These are phyloP conservation scores for Pseudogymnoascus sp. DNA, from an alignment of 2,329 filamentous ascomycete genomes.

Conservation along the genomic window DNA sequence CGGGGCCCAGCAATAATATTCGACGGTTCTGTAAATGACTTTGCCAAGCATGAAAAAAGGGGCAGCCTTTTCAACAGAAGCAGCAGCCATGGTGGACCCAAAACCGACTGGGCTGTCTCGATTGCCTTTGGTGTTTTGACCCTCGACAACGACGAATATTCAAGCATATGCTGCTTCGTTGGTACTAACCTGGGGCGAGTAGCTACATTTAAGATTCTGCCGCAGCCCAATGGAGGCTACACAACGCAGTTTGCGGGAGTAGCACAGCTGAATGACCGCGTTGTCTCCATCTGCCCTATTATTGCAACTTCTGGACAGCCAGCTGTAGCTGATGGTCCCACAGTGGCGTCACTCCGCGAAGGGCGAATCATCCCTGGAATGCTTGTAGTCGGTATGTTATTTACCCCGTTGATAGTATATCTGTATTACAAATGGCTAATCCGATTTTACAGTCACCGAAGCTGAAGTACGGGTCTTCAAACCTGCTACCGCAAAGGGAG, in stretches of 20 bases:
- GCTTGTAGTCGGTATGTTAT: constrained; percentile 58
- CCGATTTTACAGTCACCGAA: constrained; percentile 40
- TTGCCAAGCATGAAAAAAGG: constrained; percentile 68
- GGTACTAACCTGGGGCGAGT: constrained; percentile 80
- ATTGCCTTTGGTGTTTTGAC: constrained; percentile 93
- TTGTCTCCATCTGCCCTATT: constrained; percentile 74
- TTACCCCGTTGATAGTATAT: background rate
- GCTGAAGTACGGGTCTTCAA: constrained; percentile 79
- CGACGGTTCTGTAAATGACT: constrained; percentile 60
- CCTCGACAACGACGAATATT: constrained; percentile 87
- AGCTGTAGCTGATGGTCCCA: constrained; percentile 64
- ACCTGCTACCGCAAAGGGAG: constrained; percentile 78
- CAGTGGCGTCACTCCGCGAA: constrained; percentile 67
- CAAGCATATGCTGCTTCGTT: constrained; percentile 85
- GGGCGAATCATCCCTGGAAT: constrained; percentile 72
- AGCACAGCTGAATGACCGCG: constrained; percentile 53
- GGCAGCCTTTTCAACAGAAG: constrained; percentile 59
- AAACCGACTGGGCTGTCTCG: constrained; percentile 64
- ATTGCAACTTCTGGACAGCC: constrained; percentile 66
- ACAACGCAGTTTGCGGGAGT: constrained; percentile 63
- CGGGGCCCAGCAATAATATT: constrained; percentile 80
- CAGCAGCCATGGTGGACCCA: constrained; percentile 37
- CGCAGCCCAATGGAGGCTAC: constrained; percentile 60
- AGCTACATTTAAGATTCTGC: constrained; percentile 83
- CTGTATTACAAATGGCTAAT: background rate